These are phyloP conservation scores for Nannochloris sp. DNA, from an alignment of 139 green algal species.

Conservation along the genomic window DNA sequence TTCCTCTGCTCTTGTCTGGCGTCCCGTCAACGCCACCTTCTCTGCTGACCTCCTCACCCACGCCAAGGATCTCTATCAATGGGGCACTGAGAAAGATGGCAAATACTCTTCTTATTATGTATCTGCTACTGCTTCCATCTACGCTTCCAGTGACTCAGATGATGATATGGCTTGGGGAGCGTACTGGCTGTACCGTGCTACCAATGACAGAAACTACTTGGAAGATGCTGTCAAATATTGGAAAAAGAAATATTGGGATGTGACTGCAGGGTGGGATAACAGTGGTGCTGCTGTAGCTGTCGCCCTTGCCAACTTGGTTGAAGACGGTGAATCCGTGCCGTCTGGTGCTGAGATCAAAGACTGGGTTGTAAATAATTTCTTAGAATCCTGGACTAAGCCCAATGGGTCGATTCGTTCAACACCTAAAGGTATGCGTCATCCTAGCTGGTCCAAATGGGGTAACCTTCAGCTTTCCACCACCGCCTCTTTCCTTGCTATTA, in stretches of 20 bases:
- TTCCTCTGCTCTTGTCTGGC: constrained; percentile 5
- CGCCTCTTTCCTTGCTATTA: background rate
- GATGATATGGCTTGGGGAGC: constrained; percentile 50
- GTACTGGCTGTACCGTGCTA: constrained; percentile 41
- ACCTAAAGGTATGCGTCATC: constrained; percentile 8
- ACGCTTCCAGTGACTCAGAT: constrained; percentile 7
- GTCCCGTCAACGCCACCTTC: constrained; percentile 15
- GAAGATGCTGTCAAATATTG: constrained; percentile 4
- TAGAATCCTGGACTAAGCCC: background rate
- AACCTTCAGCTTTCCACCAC: constrained; percentile 6
- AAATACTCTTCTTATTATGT: constrained; percentile 35
- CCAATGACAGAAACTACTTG: constrained; percentile 19
- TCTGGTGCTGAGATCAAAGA: background rate
- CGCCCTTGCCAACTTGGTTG: background rate
- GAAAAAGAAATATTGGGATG: constrained; percentile 7
- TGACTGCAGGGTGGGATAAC: constrained; percentile 3
- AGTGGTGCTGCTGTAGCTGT: background rate
- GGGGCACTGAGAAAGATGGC: constrained; percentile 21
- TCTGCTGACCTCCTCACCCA: constrained; percentile 24
- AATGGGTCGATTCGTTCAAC: constrained; percentile 1
- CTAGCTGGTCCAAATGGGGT: constrained; percentile 4
- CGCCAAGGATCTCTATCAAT: constrained; percentile 40
- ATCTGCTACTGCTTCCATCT: constrained; percentile 16
- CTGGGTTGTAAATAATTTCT: background rate
- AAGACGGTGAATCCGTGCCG: background rate